phyloP scores from a whole-genome alignment of 2,329 filamentous ascomycete genomes.

The Ceratocystis colombiana region DNA sequence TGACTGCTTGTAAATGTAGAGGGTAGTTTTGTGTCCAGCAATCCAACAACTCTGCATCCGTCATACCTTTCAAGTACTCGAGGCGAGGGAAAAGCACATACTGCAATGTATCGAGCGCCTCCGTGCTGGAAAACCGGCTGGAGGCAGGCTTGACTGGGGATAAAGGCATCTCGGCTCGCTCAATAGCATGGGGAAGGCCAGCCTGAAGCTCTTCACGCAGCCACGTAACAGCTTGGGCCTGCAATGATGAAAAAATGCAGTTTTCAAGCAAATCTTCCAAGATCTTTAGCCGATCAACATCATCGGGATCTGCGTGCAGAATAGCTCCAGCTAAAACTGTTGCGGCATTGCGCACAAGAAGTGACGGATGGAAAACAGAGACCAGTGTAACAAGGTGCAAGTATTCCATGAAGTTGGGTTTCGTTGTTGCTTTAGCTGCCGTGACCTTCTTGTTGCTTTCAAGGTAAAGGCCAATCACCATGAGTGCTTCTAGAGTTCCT shows the following conservation, averaged over 20 bases:
- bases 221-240: slow-evolving; percentile 54
- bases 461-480: slow-evolving; percentile 52
- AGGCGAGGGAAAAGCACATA: slow-evolving; percentile 52
- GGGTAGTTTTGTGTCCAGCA: slow-evolving; percentile 44
- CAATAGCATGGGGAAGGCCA: slow-evolving; percentile 20
- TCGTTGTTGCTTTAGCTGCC: slow-evolving; percentile 31
- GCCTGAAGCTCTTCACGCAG: slow-evolving; percentile 51
- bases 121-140: slow-evolving; percentile 41
- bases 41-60: slow-evolving; percentile 38
- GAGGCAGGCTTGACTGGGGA: slow-evolving; percentile 26
- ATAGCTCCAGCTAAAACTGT: slow-evolving; percentile 44
- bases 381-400: slow-evolving; percentile 50
- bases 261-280: slow-evolving; percentile 56
- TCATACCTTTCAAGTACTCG: slow-evolving; percentile 37
- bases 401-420: slow-evolving; percentile 47
- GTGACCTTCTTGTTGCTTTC: slow-evolving; percentile 41
- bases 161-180: slow-evolving; percentile 32
- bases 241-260: slow-evolving; percentile 52
- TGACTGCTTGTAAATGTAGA: slow-evolving; percentile 50
- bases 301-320: slow-evolving; percentile 50
- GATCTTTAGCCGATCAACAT: slow-evolving; percentile 49
- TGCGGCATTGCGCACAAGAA: slow-evolving; percentile 46
- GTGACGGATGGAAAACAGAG: slow-evolving; percentile 46
- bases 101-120: slow-evolving; percentile 50
- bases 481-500: slow-evolving; percentile 49